phyloP scores from a whole-genome alignment of 805 yeast species.

The Kregervanrija fluxuum region DNA sequence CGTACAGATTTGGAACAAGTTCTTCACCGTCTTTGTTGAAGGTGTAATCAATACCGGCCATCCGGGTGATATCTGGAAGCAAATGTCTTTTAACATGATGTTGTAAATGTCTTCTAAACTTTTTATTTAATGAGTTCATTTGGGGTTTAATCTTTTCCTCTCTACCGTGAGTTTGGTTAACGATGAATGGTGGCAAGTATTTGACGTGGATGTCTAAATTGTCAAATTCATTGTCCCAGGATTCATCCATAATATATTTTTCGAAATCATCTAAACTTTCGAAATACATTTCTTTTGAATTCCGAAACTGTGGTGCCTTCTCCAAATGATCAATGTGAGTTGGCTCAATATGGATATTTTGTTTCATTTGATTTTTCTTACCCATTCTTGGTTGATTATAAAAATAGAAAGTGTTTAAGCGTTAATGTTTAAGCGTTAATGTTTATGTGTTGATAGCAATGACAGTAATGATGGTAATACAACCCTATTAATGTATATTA shows the following conservation, averaged over 20 bases:
- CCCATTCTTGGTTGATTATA: slow-evolving; percentile 10
- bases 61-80: slow-evolving; percentile 54
- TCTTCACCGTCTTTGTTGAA: slow-evolving; percentile 41
- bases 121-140: slow-evolving; percentile 62
- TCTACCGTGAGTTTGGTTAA: slow-evolving; percentile 59
- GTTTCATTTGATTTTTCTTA: slow-evolving; percentile 18
- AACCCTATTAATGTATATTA: too few relatives aligned
- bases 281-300: slow-evolving; percentile 33
- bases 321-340: slow-evolving; percentile 24
- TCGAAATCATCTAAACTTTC: slow-evolving; percentile 61
- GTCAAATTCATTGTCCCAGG: slow-evolving; percentile 71
- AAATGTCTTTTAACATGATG: slow-evolving; percentile 71
- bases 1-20: slow-evolving; percentile 35
- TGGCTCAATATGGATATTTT: slow-evolving; percentile 19
- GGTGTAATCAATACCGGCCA: slow-evolving; percentile 44
- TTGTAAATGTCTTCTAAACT: slow-evolving; percentile 65
- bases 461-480: too few relatives aligned
- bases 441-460: too few relatives aligned
- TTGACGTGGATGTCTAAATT: slow-evolving; percentile 58
- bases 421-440: too few relatives aligned
- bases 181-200: slow-evolving; percentile 69
- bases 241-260: slow-evolving; percentile 58
- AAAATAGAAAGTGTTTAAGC: neutral
- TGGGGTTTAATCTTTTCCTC: slow-evolving; percentile 67
- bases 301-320: slow-evolving; percentile 23